Conservation (phyloP, 768 basidiomycete species). For the Chalciporus chontae region DNA sequence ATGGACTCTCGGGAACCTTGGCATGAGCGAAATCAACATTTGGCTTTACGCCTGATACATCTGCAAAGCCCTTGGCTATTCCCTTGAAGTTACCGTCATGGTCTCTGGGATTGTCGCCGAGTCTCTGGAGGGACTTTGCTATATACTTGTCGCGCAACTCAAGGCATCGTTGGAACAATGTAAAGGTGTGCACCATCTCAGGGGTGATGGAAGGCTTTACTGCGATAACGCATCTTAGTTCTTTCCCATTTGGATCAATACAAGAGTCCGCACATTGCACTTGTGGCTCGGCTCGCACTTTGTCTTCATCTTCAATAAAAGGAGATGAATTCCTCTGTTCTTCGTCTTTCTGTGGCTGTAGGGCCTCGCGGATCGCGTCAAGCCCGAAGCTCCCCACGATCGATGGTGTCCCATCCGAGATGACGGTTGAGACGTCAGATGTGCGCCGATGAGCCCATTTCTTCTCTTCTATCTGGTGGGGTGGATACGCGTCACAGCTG, state of each 20-base stretch:
- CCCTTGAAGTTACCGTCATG: slow-evolving; percentile 78
- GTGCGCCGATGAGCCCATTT: slow-evolving; percentile 60
- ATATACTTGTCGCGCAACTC: slow-evolving; percentile 97
- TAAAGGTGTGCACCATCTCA: slow-evolving; percentile 57
- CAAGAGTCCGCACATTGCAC: slow-evolving; percentile 25
- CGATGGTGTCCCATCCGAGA: slow-evolving; percentile 28
- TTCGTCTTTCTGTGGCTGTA: slow-evolving; percentile 17
- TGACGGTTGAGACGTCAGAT: slow-evolving; percentile 44
- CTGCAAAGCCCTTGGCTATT: slow-evolving; percentile 56
- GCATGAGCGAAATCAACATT: slow-evolving; percentile 42
- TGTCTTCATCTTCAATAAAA: slow-evolving; percentile 37
- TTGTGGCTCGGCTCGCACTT: slow-evolving; percentile 30
- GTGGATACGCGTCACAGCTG: background rate
- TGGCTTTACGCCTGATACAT: slow-evolving; percentile 65
- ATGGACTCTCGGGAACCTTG: slow-evolving; percentile 28
- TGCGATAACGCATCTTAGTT: slow-evolving; percentile 11
- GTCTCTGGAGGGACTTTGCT: slow-evolving; percentile 75
- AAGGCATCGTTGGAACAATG: slow-evolving; percentile 79
- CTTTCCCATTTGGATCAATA: background rate
- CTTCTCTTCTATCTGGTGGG: slow-evolving; percentile 72
- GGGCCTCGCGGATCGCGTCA: slow-evolving; percentile 31
- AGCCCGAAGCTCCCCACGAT: slow-evolving; percentile 40
- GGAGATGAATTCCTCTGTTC: slow-evolving; percentile 11
- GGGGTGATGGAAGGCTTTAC: slow-evolving; percentile 27
- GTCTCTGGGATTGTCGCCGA: slow-evolving; percentile 94